Conservation (phyloP, 78 protist genomes). For the Emiliania huxleyi region DNA sequence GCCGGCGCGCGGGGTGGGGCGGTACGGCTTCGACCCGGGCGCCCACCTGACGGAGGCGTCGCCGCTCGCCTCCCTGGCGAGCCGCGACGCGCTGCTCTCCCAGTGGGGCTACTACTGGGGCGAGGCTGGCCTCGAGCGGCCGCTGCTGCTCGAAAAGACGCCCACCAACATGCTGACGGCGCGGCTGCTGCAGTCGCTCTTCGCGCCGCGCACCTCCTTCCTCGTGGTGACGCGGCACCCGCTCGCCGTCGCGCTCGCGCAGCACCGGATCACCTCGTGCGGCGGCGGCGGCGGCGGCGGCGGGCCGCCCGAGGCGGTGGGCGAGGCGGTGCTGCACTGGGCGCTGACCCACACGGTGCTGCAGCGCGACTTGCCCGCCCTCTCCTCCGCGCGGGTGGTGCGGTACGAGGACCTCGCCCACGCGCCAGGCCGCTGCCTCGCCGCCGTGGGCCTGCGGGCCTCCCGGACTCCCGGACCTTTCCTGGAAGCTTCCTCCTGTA, state of each 20-base stretch:
- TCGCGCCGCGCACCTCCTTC: neutral
- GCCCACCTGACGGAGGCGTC: neutral
- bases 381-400: neutral
- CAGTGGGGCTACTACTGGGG: neutral
- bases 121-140: neutral
- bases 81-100: neutral
- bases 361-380: neutral
- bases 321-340: neutral
- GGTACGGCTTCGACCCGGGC: neutral
- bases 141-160: neutral
- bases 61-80: neutral
- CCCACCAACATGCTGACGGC: neutral
- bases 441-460: too few relatives aligned
- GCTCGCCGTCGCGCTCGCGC: neutral
- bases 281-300: too few relatives aligned
- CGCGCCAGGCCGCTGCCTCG: neutral
- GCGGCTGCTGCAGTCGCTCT: neutral
- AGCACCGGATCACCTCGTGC: neutral
- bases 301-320: too few relatives aligned
- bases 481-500: too few relatives aligned
- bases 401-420: neutral
- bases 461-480: too few relatives aligned
- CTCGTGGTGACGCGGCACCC: neutral
- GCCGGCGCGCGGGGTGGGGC: neutral
- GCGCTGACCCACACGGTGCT: neutral